Percentiles rank a stretch among this genome's conserved stretches.
phyloP scores from a whole-genome alignment of 176 grass and related monocot species.

The Areca catechu region DNA sequence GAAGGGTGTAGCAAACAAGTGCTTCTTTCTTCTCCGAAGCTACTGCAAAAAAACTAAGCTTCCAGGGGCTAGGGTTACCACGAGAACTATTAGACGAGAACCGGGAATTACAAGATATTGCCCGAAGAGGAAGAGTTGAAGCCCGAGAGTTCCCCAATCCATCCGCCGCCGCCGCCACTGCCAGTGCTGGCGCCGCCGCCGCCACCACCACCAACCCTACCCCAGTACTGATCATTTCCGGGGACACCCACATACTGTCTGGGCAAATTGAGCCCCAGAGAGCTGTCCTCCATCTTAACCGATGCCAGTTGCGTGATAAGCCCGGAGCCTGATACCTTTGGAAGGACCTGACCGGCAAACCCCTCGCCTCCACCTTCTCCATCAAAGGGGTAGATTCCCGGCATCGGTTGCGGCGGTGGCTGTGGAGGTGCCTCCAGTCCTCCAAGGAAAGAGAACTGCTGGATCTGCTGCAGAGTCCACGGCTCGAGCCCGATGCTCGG shows the following conservation, averaged over 20 bases:
- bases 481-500: constrained; percentile 24
- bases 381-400: constrained; percentile 40
- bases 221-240: constrained; percentile 70
- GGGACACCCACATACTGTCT: constrained; percentile 24
- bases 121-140: constrained; percentile 80
- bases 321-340: constrained; percentile 47
- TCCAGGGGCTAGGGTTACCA: neutral
- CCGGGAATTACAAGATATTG: constrained; percentile 49
- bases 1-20: neutral
- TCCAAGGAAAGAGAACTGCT: constrained; percentile 22
- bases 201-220: constrained; percentile 4
- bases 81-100: neutral
- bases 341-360: constrained; percentile 29
- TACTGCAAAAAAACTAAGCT: constrained; percentile 10
- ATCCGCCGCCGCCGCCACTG: constrained; percentile 28
- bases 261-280: constrained; percentile 11
- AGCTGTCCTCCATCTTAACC: constrained; percentile 81
- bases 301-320: constrained; percentile 82
- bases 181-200: neutral
- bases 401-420: constrained; percentile 28
- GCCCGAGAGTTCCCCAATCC: constrained; percentile 60
- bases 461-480: constrained; percentile 41
- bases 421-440: constrained; percentile 20
- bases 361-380: constrained; percentile 23
- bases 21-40: constrained; percentile 4